Percentiles rank a stretch among this genome's conserved stretches.
Conservation (phyloP, 2,329 filamentous ascomycete genomes). For the Cryphonectria nitschkei region DNA sequence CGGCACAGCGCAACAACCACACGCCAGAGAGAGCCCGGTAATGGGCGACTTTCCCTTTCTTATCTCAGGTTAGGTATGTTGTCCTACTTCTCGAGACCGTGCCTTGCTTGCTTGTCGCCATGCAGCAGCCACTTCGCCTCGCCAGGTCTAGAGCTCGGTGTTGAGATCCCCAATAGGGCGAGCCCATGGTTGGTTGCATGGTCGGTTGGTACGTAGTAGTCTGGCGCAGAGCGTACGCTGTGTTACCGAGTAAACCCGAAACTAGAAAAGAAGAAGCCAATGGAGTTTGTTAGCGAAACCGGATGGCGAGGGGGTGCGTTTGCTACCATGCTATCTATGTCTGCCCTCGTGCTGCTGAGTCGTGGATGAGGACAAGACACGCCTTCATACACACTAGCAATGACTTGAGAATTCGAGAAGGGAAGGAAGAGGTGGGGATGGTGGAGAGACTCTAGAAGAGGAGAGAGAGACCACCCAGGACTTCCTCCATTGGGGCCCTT, state of each 20-base stretch:
- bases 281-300: not conserved
- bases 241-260: not conserved
- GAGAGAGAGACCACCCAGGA: not conserved
- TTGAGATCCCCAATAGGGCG: not conserved
- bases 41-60: not conserved
- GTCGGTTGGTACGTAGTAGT: not conserved
- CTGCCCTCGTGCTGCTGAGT: not conserved
- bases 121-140: not conserved
- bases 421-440: not conserved
- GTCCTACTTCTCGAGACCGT: not conserved
- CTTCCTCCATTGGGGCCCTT: not conserved
- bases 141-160: not conserved
- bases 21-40: not conserved
- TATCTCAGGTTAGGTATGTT: not conserved
- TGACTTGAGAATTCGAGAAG: not conserved
- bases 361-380: not conserved
- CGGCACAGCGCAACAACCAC: conserved; percentile 1
- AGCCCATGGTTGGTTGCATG: not conserved
- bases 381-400: not conserved
- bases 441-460: not conserved
- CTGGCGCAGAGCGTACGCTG: not conserved
- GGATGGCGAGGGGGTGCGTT: not conserved
- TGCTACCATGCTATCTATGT: not conserved
- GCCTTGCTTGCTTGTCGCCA: not conserved
- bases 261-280: not conserved